Evolutionary conservation across 1,284 basidiomycete species (phyloP).

Genomic region (Moniliella sp.): DNA sequence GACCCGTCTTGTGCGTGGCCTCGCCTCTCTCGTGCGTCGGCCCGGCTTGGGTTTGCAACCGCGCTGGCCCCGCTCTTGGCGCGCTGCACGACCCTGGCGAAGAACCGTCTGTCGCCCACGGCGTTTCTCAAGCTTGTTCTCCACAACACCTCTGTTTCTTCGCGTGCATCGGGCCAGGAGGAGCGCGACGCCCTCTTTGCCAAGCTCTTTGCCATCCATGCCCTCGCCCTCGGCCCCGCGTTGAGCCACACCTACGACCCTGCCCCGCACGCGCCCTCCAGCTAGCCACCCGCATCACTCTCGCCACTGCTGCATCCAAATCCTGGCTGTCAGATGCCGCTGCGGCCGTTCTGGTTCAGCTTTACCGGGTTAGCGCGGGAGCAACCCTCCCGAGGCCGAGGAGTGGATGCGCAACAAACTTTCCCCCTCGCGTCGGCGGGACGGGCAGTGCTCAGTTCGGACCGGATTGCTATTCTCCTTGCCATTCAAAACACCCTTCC

Average conservation of each 20-base stretch:
- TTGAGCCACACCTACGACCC: slow-evolving; percentile 10
- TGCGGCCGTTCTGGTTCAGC: slow-evolving; percentile 58
- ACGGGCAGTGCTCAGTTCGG: slow-evolving; percentile 3
- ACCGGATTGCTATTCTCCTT: neutral
- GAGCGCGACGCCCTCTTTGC: slow-evolving; percentile 80
- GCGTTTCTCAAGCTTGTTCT: slow-evolving; percentile 18
- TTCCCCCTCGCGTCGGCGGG: too few relatives aligned
- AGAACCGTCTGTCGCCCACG: too few relatives aligned
- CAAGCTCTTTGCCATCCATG: slow-evolving; percentile 64
- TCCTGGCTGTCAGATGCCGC: slow-evolving; percentile 76
- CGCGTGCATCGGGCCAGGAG: slow-evolving; percentile 56
- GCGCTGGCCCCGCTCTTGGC: too few relatives aligned
- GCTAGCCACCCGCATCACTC: slow-evolving; percentile 46
- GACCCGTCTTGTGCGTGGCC: slow-evolving; percentile 40
- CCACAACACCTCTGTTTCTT: slow-evolving; percentile 13
- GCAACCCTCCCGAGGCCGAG: too few relatives aligned
- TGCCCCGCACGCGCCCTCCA: slow-evolving; percentile 47
- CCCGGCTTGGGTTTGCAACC: slow-evolving; percentile 78
- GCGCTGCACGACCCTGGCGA: too few relatives aligned
- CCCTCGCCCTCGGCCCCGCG: slow-evolving; percentile 7
- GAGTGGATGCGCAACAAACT: too few relatives aligned
- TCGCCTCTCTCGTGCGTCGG: slow-evolving; percentile 79
- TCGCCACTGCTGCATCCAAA: slow-evolving; percentile 57
- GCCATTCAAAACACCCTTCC: too few relatives aligned
- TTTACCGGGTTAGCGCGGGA: too few relatives aligned